Evolutionary conservation across 2,329 filamentous ascomycete genomes (phyloP).

Genomic region (Thielaviopsis euricoi): DNA sequence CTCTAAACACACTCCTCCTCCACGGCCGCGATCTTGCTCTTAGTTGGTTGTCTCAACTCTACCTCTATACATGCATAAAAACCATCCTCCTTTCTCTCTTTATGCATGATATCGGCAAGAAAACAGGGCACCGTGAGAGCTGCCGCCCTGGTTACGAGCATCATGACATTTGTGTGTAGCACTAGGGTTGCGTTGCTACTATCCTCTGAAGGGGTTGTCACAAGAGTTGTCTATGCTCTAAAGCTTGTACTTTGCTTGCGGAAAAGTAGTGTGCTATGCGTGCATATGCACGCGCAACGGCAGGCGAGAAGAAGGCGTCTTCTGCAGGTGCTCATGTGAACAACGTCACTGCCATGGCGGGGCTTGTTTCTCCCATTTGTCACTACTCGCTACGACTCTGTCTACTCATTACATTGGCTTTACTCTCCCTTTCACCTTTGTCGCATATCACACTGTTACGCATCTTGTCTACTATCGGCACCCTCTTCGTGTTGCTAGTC

Average conservation of each 20-base stretch:
- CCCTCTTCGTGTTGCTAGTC: neutral
- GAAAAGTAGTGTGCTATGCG: neutral
- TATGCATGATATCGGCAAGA: neutral
- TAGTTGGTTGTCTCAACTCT: neutral
- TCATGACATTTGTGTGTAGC: neutral
- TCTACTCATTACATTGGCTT: too few species aligned
- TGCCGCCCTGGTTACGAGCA: neutral
- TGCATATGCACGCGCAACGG: slow-evolving; percentile 4
- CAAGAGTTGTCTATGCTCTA: neutral
- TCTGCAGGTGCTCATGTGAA: slow-evolving; percentile 23
- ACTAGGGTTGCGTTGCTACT: neutral
- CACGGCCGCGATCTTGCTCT: neutral
- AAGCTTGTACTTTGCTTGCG: neutral
- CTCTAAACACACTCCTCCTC: neutral
- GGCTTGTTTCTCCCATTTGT: neutral
- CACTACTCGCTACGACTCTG: neutral
- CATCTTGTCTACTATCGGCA: neutral
- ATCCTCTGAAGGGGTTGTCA: neutral
- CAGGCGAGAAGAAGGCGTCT: slow-evolving; percentile 8
- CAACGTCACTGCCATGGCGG: slow-evolving; percentile 10
- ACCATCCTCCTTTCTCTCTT: neutral
- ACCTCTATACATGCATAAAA: neutral
- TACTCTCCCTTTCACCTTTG: neutral
- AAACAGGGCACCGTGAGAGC: neutral
- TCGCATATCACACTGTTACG: neutral